phyloP scores from a whole-genome alignment of 1,139 yeast genomes.

The Keqinozyma sinolaborantium region DNA sequence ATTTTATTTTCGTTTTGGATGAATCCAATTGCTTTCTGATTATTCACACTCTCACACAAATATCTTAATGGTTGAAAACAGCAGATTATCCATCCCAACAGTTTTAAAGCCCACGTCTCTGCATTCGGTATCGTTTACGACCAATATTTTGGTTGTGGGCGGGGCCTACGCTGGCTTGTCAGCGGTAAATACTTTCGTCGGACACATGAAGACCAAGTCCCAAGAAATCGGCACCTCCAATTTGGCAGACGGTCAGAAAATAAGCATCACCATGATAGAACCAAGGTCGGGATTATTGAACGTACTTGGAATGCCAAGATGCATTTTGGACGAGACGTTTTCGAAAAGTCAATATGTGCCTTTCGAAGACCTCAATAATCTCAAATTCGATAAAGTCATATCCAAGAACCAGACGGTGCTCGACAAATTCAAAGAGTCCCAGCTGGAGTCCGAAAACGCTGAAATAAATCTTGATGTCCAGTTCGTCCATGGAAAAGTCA shows the following conservation, averaged over 20 bases:
- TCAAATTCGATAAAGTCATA: constrained; percentile 26
- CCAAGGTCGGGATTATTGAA: constrained; percentile 53
- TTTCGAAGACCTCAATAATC: constrained; percentile 24
- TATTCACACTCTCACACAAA: background rate
- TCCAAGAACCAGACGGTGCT: constrained; percentile 17
- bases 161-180: constrained; percentile 52
- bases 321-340: constrained; percentile 44
- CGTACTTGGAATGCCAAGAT: constrained; percentile 48
- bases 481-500: constrained; percentile 41
- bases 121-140: constrained; percentile 11
- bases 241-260: constrained; percentile 8
- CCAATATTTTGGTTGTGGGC: constrained; percentile 46
- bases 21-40: background rate
- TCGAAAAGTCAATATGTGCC: constrained; percentile 42
- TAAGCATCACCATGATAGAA: constrained; percentile 43
- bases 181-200: constrained; percentile 34
- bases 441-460: constrained; percentile 11
- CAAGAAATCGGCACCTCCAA: constrained; percentile 1
- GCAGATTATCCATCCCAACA: constrained; percentile 6
- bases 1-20: too few relatives aligned
- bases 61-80: constrained; percentile 3
- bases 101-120: constrained; percentile 2
- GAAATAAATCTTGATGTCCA: constrained; percentile 14
- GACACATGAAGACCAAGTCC: constrained; percentile 16
- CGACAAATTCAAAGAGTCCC: constrained; percentile 9